Evolutionary conservation across 169 alveolate species (phyloP), one percentile per base, ranked within the genome.

Genomic region (Amoebophrya sp.): DNA sequence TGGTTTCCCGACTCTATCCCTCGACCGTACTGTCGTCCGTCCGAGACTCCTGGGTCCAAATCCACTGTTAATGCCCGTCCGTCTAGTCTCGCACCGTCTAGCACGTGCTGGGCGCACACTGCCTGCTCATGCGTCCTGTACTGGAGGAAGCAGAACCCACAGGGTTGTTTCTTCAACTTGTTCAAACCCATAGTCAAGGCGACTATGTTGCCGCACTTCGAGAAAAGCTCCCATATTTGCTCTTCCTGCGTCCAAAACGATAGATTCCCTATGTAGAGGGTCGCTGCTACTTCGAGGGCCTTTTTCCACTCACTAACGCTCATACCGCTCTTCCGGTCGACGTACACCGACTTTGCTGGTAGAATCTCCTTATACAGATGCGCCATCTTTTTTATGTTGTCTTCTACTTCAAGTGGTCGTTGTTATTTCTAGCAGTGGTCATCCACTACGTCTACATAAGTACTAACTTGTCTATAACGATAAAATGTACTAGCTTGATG

Each of bases 61-160:
- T 93, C 94, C 29, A 93, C 94, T 0, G 91, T 83, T 40, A 40
- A 0, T 33, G 40, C 26, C 41, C 89, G 29, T n/a, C 40, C 92
- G 89, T 53, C 89, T 0, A 90, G 47, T 10, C 0, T 90, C 12
- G 89, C 78, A 0, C 29, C 18, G n/a, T 47, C 34, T 34, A 47
- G 33, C 34, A 90, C 40, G 89, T 47, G 40, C n/a, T 12, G 65
- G 29, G 92, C 92, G 38, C 78, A 47, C 39, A 54, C 92, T 55
- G 91, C 78, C 26, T 89, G 39, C 77, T 65, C 94, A 38, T 91
- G 93, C 53, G 89, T 90, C 89, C 47, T 47, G 90, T 93, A 93
- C 92, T 93, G 92, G 78, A 93, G 90, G 90, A 93, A 93, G 93
- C 94, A 93, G 41, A 93, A 93, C 90, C 94, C 94, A n/a, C 94